Base-by-base conservation (phyloP, 2,329 filamentous ascomycete species). In the Fonsecaea monophora region DNA sequence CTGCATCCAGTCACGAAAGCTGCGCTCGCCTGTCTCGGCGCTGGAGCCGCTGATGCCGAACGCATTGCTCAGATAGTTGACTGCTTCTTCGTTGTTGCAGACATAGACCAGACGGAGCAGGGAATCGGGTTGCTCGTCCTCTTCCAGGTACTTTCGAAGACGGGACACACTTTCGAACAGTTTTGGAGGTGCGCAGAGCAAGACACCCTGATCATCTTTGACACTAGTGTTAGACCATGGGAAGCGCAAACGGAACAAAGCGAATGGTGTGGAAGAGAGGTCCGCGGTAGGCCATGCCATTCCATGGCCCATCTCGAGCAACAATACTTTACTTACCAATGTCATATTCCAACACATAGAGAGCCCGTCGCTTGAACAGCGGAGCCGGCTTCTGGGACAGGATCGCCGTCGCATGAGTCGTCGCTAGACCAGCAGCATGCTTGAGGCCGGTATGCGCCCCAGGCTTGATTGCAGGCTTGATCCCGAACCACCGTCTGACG, bases 1-100 rank as follows among this genome's bases (percentile, higher is more conserved):
- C 32, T 60, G 65, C 54, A 67, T 67, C 65, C 65, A 67, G 40
- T 67, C 65, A 15, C 62, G 56, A 30, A 67, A 60, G 62, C 55
- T 65, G 10, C 62, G 21, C 35, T 67, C 65, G 13, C 48, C 61
- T 7, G 21, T 54, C 32, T 67, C 35, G 13, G 40, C 12, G 48
- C 56, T 60, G 13, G 62, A 53, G 61, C 53, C 50, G 40, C 37
- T 55, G 48, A 67, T 60, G 38, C 62, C 45, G 18, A 37, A 67
- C 42, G 53, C 38, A 25, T 40, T 60, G 48, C 45, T 61, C 21
- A 67, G 50, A 30, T 48, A 60, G 37, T 65, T 59, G 21, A 67
- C 12, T 6, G 65, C 61, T 38, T 67, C 62, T 60, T 60, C 55
- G 37, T 67, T 60, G 57, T 67, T 67, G 56, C 62, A 62, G 30